Percentiles rank a stretch among this genome's conserved stretches.
phyloP scores from a whole-genome alignment of 2,329 filamentous ascomycete genomes.

The Trichophaea hybrida region DNA sequence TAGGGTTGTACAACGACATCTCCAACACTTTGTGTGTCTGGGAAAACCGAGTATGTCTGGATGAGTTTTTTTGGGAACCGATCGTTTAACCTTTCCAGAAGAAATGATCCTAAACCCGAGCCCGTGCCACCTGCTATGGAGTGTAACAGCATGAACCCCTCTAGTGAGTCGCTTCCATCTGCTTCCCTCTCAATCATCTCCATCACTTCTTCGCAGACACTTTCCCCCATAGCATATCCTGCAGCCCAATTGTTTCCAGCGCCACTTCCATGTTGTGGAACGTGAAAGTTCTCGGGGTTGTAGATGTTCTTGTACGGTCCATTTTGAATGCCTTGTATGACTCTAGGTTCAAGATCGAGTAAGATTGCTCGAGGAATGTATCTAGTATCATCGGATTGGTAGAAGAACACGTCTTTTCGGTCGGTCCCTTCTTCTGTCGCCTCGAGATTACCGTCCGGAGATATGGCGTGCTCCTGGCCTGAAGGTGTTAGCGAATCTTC shows the following conservation, averaged over 20 bases:
- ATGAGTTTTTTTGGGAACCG: slow-evolving; percentile 98
- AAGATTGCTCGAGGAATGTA: slow-evolving; percentile 95
- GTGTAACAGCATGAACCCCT: slow-evolving; percentile 96
- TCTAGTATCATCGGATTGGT: slow-evolving; percentile 83
- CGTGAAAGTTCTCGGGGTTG: slow-evolving; percentile 98
- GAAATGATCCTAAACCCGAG: slow-evolving; percentile 85
- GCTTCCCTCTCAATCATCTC: slow-evolving; percentile 99
- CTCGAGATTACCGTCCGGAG: slow-evolving; percentile 88
- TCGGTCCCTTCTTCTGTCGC: slow-evolving; percentile 95
- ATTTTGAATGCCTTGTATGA: slow-evolving; percentile 83
- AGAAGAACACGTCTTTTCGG: slow-evolving; percentile 59
- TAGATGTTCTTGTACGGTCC: slow-evolving; percentile 97
- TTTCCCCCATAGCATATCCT: slow-evolving; percentile 83
- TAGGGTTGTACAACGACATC: slow-evolving; percentile 97
- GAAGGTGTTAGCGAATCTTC: slow-evolving; percentile 34
- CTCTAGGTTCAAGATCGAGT: slow-evolving; percentile 84
- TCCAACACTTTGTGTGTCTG: slow-evolving; percentile 70
- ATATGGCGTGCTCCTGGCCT: slow-evolving; percentile 96
- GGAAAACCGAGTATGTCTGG: slow-evolving; percentile 97
- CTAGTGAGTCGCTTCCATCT: slow-evolving; percentile 90
- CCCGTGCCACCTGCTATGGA: slow-evolving; percentile 96
- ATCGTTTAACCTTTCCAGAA: slow-evolving; percentile 91
- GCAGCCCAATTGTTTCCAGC: slow-evolving; percentile 98
- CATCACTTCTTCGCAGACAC: slow-evolving; percentile 90
- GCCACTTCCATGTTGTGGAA: slow-evolving; percentile 83